Percentiles rank a stretch among this genome's conserved stretches.
phyloP scores from a whole-genome alignment of 2,329 filamentous ascomycete species.

The Fusarium hostae region DNA sequence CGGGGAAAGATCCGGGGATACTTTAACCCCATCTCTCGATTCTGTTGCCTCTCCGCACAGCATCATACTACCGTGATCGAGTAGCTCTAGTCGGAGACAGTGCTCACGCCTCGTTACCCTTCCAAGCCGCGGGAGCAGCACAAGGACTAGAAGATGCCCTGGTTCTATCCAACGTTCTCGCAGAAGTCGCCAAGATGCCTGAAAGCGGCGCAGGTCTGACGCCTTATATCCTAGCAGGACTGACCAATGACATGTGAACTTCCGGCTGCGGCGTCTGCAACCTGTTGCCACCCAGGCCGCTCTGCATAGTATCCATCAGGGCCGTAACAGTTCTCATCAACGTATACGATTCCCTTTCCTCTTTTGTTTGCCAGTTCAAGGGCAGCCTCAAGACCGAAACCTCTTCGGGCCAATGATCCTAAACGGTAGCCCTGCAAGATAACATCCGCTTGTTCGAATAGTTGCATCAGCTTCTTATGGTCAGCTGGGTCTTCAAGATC shows the following conservation, averaged over 20 bases:
- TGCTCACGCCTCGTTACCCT: not conserved
- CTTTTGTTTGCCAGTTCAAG: slow-evolving; percentile 47
- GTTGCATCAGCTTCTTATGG: not conserved
- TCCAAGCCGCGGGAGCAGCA: not conserved
- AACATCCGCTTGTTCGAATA: not conserved
- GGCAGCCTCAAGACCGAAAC: not conserved
- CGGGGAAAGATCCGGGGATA: not conserved
- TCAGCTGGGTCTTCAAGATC: not conserved
- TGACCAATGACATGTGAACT: not conserved
- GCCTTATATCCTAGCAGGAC: not conserved
- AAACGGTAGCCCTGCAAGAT: not conserved
- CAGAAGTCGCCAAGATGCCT: not conserved
- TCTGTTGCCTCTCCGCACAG: not conserved
- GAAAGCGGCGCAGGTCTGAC: fast-evolving
- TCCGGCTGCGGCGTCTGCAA: slow-evolving; percentile 58
- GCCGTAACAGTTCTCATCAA: slow-evolving; percentile 75
- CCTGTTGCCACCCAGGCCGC: slow-evolving; percentile 73
- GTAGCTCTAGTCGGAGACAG: not conserved
- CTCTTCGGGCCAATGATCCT: not conserved
- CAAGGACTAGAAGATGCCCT: not conserved
- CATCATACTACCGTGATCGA: not conserved
- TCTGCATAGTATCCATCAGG: slow-evolving; percentile 64
- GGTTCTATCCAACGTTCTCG: not conserved
- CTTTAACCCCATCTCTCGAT: not conserved
- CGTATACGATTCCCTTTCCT: slow-evolving; percentile 70